Evolutionary conservation across 805 yeast genomes (phyloP), one percentile per base, ranked within the genome.

Genomic region (Groenewaldozyma salmanticensis): DNA sequence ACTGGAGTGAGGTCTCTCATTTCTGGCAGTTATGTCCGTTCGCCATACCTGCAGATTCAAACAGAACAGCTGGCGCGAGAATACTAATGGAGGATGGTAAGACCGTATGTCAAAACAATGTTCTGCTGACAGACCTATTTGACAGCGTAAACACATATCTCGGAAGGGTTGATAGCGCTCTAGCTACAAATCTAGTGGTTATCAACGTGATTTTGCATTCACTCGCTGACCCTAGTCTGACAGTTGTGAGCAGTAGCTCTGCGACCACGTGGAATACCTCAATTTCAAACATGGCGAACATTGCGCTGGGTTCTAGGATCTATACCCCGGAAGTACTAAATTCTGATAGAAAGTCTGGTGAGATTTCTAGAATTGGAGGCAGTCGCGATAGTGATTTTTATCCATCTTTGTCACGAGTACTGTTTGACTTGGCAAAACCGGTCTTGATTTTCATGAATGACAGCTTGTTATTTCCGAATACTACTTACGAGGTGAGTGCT

Each of bases 11-110:
- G 27, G 50, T 48, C 33, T 55, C 60, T 5, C 36, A 46, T 7
- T 47, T 42, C 34, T 74, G 79, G 79, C 79, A 73, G 53, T 54
- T 75, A 18, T 75, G 81, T 48, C 81, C 81, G 1, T 37, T 21
- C 18, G 45, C 43, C 17, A 40, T 33, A 15, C 44, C 46, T 1
- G 34, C 9, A 7, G 33, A n/a, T n/a, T 7, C 6, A 6, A n/a
- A n/a, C 33, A 15, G 13, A 7, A 7, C 7, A 5, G n/a, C 16
- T 20, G 4, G 34, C 4, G 13, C 16, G 4, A 24, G 31, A 4
- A 32, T 4, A 16, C 33, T 11, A 16, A 38, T n/a, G n/a, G n/a
- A n/a, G n/a, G n/a, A n/a, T n/a, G 35, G 29, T 4, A 39, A 27
- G 18, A 37, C 21, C 22, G 27, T 21, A 9, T 49, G 53, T 29